Base-by-base conservation (phyloP, 2,329 filamentous ascomycete species). In the Aspergillus sp. region DNA sequence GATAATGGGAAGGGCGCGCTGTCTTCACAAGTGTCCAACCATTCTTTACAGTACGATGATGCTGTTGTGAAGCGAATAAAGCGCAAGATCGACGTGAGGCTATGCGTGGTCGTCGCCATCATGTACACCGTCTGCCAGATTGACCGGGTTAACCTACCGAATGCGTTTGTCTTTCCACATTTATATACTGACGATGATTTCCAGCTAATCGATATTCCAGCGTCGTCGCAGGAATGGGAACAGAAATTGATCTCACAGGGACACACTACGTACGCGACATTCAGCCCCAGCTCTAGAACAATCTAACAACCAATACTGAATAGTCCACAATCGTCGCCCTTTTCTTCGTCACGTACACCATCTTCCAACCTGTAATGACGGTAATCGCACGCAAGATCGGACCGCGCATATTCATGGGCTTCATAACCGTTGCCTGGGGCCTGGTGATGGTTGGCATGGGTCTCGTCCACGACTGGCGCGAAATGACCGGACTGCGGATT, bases 371-470 rank as follows among this genome's bases (percentile, higher is more conserved):
- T 1, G 74, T 76, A 0, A 71, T 74, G 25, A 77, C 74, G 2
- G 64, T 76, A 39, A 67, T 79, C 33, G 69, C 73, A 15, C 73
- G 75, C 7, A 76, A 76, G 45, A 56, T 79, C 27, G 76, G 76
- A 8, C 76, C 76, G 15, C 67, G 76, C 6, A 61, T 71, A 8
- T 73, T 74, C 55, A 62, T 75, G 5, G 67, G 70, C 0, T 55
- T 48, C 3, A 75, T 78, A 35, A 71, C 70, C 1, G 57, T 75
- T 6, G 52, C 68, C 7, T 79, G 76, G 76, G 78, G 78, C 8
- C 68, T 71, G 17, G 72, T 77, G 17, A 80, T 80, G 76, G 71
- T 79, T 37, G 76, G 73, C 3, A 76, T 77, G 68, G 77, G 73
- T 4, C 76, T 78, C 52, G 66, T 68, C 2, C 58, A 75, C 6